Evolutionary conservation across 1,284 basidiomycete genomes (phyloP).

Genomic region (Xerocomus minutiporus): DNA sequence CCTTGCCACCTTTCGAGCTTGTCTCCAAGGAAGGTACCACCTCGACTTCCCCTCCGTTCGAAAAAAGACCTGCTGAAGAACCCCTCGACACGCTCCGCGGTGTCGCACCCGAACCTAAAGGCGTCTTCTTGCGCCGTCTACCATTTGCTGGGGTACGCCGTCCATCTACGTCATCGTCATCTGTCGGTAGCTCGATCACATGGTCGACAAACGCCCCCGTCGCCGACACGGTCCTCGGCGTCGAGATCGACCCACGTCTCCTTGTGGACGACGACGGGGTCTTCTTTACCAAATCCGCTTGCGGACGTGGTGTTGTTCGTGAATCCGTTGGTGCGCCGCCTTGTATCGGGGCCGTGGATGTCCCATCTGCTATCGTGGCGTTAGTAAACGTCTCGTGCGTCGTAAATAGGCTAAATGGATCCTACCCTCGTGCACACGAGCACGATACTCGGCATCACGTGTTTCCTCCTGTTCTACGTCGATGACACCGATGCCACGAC

Average conservation of each 20-base stretch:
- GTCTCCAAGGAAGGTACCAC: neutral
- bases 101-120: neutral
- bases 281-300: constrained; percentile 9
- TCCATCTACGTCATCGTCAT: constrained; percentile 7
- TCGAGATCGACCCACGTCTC: neutral
- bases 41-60: constrained; percentile 21
- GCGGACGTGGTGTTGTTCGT: neutral
- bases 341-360: neutral
- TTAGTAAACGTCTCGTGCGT: neutral
- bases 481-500: constrained; percentile 26
- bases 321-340: neutral
- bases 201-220: constrained; percentile 20
- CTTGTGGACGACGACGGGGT: constrained; percentile 1
- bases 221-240: neutral
- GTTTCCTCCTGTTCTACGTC: constrained; percentile 29
- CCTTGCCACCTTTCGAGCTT: neutral
- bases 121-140: neutral
- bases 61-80: constrained; percentile 3
- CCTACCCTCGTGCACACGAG: neutral
- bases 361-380: neutral
- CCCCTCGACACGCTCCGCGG: constrained; percentile 8
- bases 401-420: neutral
- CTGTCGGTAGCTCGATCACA: constrained; percentile 22
- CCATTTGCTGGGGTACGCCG: neutral
- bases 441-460: constrained; percentile 16